phyloP scores from a whole-genome alignment of 495 filamentous ascomycete genomes.

The Cryomyces minteri region DNA sequence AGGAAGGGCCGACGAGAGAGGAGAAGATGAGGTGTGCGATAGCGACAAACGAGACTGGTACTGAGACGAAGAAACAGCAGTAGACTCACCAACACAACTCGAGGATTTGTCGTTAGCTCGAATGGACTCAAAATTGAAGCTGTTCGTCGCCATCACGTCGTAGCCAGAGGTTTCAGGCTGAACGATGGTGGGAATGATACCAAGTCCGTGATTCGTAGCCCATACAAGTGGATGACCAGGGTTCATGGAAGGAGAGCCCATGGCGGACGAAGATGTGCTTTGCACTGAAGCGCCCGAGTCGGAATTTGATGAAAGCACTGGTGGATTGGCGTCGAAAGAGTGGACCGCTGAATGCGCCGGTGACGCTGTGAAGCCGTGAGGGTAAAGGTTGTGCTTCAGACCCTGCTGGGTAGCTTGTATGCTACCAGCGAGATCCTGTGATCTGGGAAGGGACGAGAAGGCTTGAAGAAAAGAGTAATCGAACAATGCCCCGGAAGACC shows the following conservation, averaged over 20 bases:
- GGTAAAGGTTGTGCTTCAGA: too few species aligned
- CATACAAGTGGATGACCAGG: constrained; percentile 39
- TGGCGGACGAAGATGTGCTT: constrained; percentile 58
- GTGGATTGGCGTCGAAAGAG: constrained; percentile 20
- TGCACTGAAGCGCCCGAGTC: constrained; percentile 53
- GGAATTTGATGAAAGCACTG: constrained; percentile 41
- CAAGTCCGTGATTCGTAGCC: constrained; percentile 37
- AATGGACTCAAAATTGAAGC: constrained; percentile 35
- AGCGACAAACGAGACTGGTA: constrained; percentile 4
- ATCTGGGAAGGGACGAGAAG: too few species aligned
- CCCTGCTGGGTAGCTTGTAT: too few species aligned
- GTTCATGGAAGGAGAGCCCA: constrained; percentile 58
- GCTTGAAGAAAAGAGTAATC: too few species aligned
- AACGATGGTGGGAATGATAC: constrained; percentile 48
- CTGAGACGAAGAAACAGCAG: constrained; percentile 19
- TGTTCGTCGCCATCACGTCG: constrained; percentile 19
- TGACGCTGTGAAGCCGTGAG: constrained; percentile 2
- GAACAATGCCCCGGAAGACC: too few species aligned
- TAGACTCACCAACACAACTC: constrained; percentile 69
- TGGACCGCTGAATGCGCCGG: constrained; percentile 15
- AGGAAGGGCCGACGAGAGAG: too few species aligned
- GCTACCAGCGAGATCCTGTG: too few species aligned
- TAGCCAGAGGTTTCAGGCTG: constrained; percentile 36
- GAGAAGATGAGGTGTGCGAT: too few species aligned
- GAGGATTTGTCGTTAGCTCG: constrained; percentile 39